These are phyloP conservation scores for Trichoderma atrobrunneum DNA, from an alignment of 2,329 filamentous ascomycete species.

Conservation along the genomic window DNA sequence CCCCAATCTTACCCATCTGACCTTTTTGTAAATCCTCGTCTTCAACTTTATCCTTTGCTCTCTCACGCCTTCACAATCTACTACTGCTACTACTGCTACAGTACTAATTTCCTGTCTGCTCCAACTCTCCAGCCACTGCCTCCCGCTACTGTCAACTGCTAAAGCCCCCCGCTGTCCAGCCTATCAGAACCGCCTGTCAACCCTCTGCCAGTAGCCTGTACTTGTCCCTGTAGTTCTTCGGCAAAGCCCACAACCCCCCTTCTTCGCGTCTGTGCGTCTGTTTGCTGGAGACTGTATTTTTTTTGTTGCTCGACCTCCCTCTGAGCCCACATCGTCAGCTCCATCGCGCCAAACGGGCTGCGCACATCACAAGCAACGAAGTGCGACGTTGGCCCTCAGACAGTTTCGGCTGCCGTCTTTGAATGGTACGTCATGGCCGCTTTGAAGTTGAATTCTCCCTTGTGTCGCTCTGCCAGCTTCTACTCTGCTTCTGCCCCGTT, in stretches of 20 bases:
- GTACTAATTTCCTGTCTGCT: not conserved
- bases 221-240: slow-evolving; percentile 1
- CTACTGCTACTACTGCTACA: not conserved
- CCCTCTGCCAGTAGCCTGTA: not conserved
- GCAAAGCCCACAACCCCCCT: slow-evolving; percentile 10
- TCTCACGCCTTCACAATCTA: not conserved
- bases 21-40: not conserved
- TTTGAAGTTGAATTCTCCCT: not conserved
- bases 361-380: slow-evolving; percentile 15
- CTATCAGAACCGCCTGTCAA: slow-evolving; percentile 14
- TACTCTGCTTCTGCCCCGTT: not conserved
- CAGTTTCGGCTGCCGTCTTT: slow-evolving; percentile 14
- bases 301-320: slow-evolving; percentile 14
- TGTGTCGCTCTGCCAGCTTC: not conserved
- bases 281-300: slow-evolving; percentile 14
- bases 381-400: slow-evolving; percentile 15
- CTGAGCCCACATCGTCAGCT: slow-evolving; percentile 21
- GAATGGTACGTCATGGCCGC: slow-evolving; percentile 19
- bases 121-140: not conserved
- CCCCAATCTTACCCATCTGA: not conserved
- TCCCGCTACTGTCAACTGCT: not conserved
- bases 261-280: slow-evolving; percentile 19
- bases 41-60: not conserved
- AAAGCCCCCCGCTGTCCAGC: not conserved
- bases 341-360: slow-evolving; percentile 18